phyloP scores from a whole-genome alignment of 306 rosid genomes.

The Purshia tridentata region DNA sequence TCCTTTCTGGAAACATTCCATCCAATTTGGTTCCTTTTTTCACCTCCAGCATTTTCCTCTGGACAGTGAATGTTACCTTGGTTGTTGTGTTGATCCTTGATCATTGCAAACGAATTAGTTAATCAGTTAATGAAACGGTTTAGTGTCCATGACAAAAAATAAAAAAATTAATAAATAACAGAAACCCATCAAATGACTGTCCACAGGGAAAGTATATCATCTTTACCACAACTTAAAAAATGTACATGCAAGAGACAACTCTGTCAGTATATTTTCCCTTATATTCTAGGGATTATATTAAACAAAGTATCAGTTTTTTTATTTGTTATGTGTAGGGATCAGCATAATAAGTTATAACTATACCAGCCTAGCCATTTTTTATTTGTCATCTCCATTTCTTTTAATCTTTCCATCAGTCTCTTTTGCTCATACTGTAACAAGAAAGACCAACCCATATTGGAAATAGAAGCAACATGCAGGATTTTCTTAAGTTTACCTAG shows the following conservation, averaged over 20 bases:
- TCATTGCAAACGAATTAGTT: background rate
- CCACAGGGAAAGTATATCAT: background rate
- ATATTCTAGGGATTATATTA: no score
- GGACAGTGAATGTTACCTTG: conserved; percentile 17
- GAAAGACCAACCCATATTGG: background rate
- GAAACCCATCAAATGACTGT: background rate
- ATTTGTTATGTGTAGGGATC: background rate
- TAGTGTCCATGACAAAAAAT: background rate
- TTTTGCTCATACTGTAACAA: background rate
- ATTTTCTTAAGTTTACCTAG: background rate
- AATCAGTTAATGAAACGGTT: background rate
- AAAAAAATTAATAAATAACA: background rate
- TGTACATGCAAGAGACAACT: background rate
- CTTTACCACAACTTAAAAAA: background rate
- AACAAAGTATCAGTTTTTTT: background rate
- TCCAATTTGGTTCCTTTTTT: conserved; percentile 37
- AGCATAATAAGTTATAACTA: no score
- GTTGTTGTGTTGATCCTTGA: conserved; percentile 32
- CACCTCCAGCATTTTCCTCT: conserved; percentile 25
- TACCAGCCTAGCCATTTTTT: background rate
- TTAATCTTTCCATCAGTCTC: background rate
- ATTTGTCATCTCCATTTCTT: background rate
- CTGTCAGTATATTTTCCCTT: background rate
- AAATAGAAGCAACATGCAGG: background rate
- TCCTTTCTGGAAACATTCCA: conserved; percentile 44